phyloP scores from a whole-genome alignment of 139 green algal species.

The Yamagishiella unicocca region DNA sequence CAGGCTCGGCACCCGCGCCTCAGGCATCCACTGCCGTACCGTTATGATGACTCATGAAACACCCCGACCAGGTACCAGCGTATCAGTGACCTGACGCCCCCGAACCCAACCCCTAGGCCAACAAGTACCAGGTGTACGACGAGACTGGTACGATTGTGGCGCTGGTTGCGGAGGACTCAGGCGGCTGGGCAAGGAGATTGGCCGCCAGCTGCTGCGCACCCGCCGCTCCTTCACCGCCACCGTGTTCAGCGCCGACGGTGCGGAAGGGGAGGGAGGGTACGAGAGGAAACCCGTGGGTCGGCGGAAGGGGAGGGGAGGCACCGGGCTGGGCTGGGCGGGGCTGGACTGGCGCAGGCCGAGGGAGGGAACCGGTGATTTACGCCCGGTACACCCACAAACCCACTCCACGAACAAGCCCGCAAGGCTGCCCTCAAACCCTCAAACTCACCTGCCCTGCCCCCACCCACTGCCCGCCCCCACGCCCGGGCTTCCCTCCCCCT shows the following conservation, averaged over 20 bases:
- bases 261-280: neutral
- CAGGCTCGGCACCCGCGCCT: too few relatives aligned
- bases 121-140: conserved; percentile 84
- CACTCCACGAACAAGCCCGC: neutral
- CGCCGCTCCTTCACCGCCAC: conserved; percentile 84
- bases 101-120: conserved; percentile 45
- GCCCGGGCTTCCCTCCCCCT: neutral
- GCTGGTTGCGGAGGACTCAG: conserved; percentile 60
- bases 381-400: neutral
- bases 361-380: neutral
- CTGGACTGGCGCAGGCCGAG: neutral
- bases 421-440: neutral
- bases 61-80: neutral
- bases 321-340: neutral
- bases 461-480: neutral
- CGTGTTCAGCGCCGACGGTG: conserved; percentile 75
- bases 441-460: neutral
- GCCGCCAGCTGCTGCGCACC: conserved; percentile 83
- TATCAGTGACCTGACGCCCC: neutral
- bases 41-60: neutral
- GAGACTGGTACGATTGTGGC: conserved; percentile 57
- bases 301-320: neutral
- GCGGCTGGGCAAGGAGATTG: conserved; percentile 79
- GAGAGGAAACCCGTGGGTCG: neutral
- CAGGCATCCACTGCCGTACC: too few relatives aligned